A percentile compares a stretch with the other conserved stretches of the same genome.
Conservation (phyloP, 1,139 yeast species). For the Taphrina pruni region DNA sequence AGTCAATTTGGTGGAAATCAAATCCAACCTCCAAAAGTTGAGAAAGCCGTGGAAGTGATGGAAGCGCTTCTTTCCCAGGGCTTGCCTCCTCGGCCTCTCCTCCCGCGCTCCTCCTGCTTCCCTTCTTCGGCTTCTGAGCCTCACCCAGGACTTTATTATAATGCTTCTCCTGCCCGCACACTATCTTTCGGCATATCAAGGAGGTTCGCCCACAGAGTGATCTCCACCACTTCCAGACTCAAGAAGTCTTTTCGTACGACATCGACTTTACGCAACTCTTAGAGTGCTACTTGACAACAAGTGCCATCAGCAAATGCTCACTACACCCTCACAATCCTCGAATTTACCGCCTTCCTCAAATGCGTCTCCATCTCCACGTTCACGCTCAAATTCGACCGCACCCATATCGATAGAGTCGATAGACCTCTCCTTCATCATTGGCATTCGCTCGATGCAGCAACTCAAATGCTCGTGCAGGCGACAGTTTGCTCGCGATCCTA, state of each 20-base stretch:
- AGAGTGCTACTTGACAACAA: background rate
- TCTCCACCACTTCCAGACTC: background rate
- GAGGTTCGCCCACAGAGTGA: too few relatives aligned
- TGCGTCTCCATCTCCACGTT: conserved; percentile 2
- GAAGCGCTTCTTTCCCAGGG: background rate
- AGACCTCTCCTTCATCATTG: conserved; percentile 32
- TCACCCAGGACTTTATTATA: background rate
- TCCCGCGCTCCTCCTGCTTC: background rate
- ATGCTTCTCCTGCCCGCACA: too few relatives aligned
- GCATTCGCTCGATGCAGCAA: conserved; percentile 30
- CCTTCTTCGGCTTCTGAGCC: background rate
- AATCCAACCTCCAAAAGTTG: background rate
- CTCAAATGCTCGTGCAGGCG: conserved; percentile 38
- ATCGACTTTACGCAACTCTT: too few relatives aligned
- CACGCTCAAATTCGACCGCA: conserved; percentile 7
- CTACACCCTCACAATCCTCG: conserved; percentile 7
- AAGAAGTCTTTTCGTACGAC: too few relatives aligned
- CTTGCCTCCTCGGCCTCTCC: conserved; percentile 4
- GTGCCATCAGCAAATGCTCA: conserved; percentile 7
- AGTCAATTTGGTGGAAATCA: background rate
- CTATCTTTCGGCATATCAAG: too few relatives aligned
- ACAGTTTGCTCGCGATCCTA: conserved; percentile 34
- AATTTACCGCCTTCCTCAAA: background rate
- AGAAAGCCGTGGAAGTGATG: too few relatives aligned
- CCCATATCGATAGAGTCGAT: conserved; percentile 10